Evolutionary conservation across 257 asterid species (phyloP), one percentile per base, ranked within the genome.

Genomic region (Leonotis leonurus): DNA sequence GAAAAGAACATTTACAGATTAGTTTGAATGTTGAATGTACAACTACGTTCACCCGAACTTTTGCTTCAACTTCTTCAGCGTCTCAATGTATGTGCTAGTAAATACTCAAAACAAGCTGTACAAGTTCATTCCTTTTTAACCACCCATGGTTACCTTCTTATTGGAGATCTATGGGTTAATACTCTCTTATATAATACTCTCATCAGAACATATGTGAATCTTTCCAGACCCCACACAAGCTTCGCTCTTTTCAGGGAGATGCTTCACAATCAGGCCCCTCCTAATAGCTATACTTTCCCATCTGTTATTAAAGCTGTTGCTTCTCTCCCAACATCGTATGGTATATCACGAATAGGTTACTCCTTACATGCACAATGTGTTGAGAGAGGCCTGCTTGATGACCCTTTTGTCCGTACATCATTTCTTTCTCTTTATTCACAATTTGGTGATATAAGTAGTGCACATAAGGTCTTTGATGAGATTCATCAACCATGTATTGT

Each of bases 231-330:
- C 10, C 61, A 57, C 20, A 68, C 71, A 16, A 74, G 84, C 67
- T 64, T 85, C 45, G 3, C 70, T 49, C 89, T 92, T 70, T 88
- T 75, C 81, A 54, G 72, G 37, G 74, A 78, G 62, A 92, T 89
- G 98, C 94, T 88, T 73, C 61, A 51, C 53, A 82, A 84, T 59
- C 58, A 52, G 52, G 95, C 94, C 33, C 80, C 77, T 26, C 98
- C 95, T 14, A 91, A 88, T 62, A 78, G 79, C 55, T 92, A 84
- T 74, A 88, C 95, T 25, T 82, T 92, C 74, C 97, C 95, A 53
- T 83, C 88, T 39, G 68, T 89, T 62, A 69, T 73, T 39, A 89
- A 92, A 68, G 85, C 97, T 60, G 18, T 76, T 16, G 75, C 78
- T 10, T 67, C 75, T 56, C 79, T 78, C 54, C 37, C 82, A 1